phyloP scores from a whole-genome alignment of 1,139 yeast species.

The Saccharomyces pastorianus region DNA sequence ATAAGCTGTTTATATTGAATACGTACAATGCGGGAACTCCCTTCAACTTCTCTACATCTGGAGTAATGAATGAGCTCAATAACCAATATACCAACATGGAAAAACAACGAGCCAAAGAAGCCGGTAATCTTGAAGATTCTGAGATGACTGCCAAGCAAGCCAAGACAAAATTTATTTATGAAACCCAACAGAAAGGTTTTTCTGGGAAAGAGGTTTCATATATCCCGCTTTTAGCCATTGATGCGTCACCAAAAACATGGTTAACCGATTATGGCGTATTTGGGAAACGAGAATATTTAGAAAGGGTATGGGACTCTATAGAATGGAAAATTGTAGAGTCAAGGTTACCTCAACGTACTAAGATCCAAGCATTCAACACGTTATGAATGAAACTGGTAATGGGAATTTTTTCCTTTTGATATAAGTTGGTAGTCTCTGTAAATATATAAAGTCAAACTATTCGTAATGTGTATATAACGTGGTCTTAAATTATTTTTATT shows the following conservation, averaged over 20 bases:
- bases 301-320: slow-evolving; percentile 62
- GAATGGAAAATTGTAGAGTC: slow-evolving; percentile 60
- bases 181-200: background rate
- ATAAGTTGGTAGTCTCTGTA: background rate
- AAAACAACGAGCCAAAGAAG: slow-evolving; percentile 2
- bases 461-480: background rate
- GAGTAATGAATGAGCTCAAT: slow-evolving; percentile 25
- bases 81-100: slow-evolving; percentile 5
- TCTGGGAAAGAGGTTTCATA: slow-evolving; percentile 30
- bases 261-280: slow-evolving; percentile 66
- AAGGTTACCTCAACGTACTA: slow-evolving; percentile 30
- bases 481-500: background rate
- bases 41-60: slow-evolving; percentile 32
- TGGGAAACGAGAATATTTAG: slow-evolving; percentile 60
- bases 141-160: slow-evolving; percentile 2
- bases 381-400: background rate
- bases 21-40: slow-evolving; percentile 73
- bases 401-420: background rate
- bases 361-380: background rate
- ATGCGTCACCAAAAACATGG: slow-evolving; percentile 63
- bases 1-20: slow-evolving; percentile 53
- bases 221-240: slow-evolving; percentile 59
- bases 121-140: background rate
- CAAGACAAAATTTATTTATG: background rate
- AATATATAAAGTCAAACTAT: background rate